Base-by-base conservation (phyloP, 768 basidiomycete genomes). In the Hydnum rufescens region DNA sequence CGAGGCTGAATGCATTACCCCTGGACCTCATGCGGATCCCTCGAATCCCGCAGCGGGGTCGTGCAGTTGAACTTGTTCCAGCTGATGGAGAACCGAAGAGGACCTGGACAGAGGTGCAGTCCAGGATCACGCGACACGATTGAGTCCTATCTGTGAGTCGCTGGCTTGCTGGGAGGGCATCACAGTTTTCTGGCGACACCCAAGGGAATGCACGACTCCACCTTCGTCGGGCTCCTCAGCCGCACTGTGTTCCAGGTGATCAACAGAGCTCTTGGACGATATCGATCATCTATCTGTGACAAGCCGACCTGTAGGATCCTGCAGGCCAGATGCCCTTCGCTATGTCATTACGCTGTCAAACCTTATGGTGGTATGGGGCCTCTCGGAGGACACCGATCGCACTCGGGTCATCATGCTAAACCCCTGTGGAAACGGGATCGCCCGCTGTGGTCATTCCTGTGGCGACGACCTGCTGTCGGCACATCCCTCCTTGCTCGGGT, bases 401-500 rank as follows among this genome's bases (percentile, higher is more conserved):
- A n/a, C n/a, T n/a, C n/a, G n/a, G n/a, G n/a, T n/a, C n/a, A n/a
- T n/a, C n/a, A n/a, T n/a, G n/a, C n/a, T n/a, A n/a, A n/a, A 80
- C 58, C 62, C 65, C 0, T 82, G 80, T 61, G 64, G 72, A 52
- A 68, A 71, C 44, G 47, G 46, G 2, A 66, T n/a, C n/a, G n/a
- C 79, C 0, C 73, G 72, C 58, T 82, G 80, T 58, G 71, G 69
- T 8, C 77, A 80, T 62, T 53, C 57, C 1, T 82, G 81, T 55
- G 62, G 61, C 4, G 63, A 64, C 2, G 53, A 59, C n/a, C n/a
- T n/a, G n/a, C 1, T 83, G 81, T 46, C 25, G 75, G 0, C 60
- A 61, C 34, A 62, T 66, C 2, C 77, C 80, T 52, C 55, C 68
- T 39, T 76, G 76, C 56, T 70, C 71, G 6, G 63, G 58, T 0